Evolutionary conservation across 345 rosid species (phyloP).

Genomic region (Geranium rotundifolium): DNA sequence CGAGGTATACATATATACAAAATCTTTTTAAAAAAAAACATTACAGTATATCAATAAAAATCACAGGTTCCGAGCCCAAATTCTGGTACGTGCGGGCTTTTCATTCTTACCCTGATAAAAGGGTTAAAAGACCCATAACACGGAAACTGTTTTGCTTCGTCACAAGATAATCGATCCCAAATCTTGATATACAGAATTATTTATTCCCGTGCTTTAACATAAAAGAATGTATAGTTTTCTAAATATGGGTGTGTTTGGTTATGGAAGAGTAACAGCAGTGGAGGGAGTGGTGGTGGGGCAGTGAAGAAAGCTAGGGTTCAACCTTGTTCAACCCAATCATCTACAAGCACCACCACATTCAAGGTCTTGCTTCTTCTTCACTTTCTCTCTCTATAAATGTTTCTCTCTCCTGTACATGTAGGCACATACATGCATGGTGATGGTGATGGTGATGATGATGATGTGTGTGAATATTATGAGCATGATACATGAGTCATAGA

Average conservation of each 20-base stretch:
- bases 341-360: constrained; percentile 23
- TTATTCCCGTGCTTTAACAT: too few relatives aligned
- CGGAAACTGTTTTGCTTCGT: too few relatives aligned
- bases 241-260: background rate
- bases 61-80: too few relatives aligned
- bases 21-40: background rate
- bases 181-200: too few relatives aligned
- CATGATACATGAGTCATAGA: constrained; percentile 7
- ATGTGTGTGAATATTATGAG: constrained; percentile 9
- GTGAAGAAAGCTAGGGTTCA: constrained; percentile 86
- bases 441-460: background rate
- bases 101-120: too few relatives aligned
- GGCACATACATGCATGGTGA: constrained; percentile 25
- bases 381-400: constrained; percentile 8
- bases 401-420: constrained; percentile 4
- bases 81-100: too few relatives aligned
- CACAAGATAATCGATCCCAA: too few relatives aligned
- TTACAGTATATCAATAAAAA: too few relatives aligned
- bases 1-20: constrained; percentile 29
- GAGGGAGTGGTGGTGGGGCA: constrained; percentile 58
- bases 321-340: constrained; percentile 57
- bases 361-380: constrained; percentile 41
- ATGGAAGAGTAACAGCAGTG: constrained; percentile 63
- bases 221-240: too few relatives aligned
- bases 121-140: too few relatives aligned